Percentiles rank a stretch among this genome's conserved stretches.
Conservation (phyloP, 441 rosid species). For the Bruguiera hainesii region DNA sequence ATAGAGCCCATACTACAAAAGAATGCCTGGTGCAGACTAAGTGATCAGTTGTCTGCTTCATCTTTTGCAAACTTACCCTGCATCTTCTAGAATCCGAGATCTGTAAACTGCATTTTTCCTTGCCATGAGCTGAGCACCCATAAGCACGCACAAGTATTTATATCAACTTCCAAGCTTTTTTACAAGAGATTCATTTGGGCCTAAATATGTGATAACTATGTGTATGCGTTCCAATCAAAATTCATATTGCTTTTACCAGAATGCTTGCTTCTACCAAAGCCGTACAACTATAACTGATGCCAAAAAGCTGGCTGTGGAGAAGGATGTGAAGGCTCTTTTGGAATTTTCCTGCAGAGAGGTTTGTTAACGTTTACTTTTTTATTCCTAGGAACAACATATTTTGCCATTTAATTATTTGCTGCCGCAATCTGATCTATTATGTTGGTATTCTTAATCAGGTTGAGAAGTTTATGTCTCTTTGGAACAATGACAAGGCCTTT, state of each 20-base stretch:
- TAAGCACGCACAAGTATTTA: too few species aligned
- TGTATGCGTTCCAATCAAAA: neutral
- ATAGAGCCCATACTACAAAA: neutral
- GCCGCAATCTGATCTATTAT: conserved; percentile 20
- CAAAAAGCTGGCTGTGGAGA: conserved; percentile 47
- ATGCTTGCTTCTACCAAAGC: conserved; percentile 36
- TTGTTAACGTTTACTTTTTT: conserved; percentile 10
- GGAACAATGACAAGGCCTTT: conserved; percentile 52
- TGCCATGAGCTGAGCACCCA: too few species aligned
- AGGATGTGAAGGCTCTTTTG: conserved; percentile 46
- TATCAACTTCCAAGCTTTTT: neutral
- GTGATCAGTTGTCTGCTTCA: too few species aligned
- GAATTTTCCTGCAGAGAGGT: conserved; percentile 50
- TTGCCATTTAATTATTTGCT: conserved; percentile 6
- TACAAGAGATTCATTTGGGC: neutral
- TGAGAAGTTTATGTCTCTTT: conserved; percentile 70
- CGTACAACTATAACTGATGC: conserved; percentile 41
- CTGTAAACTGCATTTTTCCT: too few species aligned
- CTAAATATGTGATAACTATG: neutral
- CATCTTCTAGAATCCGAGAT: too few species aligned
- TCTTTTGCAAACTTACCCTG: too few species aligned
- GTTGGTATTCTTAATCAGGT: conserved; percentile 37
- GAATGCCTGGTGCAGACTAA: too few species aligned
- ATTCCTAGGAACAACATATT: neutral
- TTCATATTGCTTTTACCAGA: conserved; percentile 31